Conservation (phyloP, 164 flowering plant species). For the Vitis cinerea region DNA sequence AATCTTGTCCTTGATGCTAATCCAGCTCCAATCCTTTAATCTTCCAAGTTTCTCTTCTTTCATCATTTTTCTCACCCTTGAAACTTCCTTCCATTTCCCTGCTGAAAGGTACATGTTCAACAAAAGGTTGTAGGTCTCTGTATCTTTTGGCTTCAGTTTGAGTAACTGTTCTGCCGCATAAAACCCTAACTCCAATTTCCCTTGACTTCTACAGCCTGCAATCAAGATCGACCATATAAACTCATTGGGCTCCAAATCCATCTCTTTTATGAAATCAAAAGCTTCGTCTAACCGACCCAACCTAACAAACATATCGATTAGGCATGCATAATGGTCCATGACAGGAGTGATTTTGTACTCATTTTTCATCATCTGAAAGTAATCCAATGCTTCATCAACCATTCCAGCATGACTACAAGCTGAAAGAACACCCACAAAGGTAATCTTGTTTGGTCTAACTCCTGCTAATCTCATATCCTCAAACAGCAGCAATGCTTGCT, state of each 20-base stretch:
- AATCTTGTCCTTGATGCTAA: constrained; percentile 61
- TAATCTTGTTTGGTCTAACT: constrained; percentile 72
- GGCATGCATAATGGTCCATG: constrained; percentile 75
- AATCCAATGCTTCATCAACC: constrained; percentile 63
- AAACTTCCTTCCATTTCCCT: constrained; percentile 65
- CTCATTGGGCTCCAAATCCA: constrained; percentile 65
- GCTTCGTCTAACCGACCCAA: constrained; percentile 73
- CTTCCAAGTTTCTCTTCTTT: constrained; percentile 48
- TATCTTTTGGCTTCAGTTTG: constrained; percentile 61
- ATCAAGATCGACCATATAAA: constrained; percentile 72
- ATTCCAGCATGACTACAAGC: constrained; percentile 88
- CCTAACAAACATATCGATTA: constrained; percentile 77
- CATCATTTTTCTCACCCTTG: constrained; percentile 66
- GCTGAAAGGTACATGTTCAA: constrained; percentile 69
- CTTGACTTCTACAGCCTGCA: constrained; percentile 76
- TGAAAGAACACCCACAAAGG: constrained; percentile 79
- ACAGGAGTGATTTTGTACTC: constrained; percentile 66
- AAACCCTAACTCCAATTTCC: constrained; percentile 59
- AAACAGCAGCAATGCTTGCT: constrained; percentile 73
- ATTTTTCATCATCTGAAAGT: constrained; percentile 72
- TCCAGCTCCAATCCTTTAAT: constrained; percentile 72
- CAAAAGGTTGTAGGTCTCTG: constrained; percentile 55
- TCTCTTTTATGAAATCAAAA: constrained; percentile 56
- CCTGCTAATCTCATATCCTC: constrained; percentile 83
- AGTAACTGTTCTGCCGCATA: constrained; percentile 79